Base-by-base conservation (phyloP, 2,329 filamentous ascomycete species). In the Talaromyces sp. region DNA sequence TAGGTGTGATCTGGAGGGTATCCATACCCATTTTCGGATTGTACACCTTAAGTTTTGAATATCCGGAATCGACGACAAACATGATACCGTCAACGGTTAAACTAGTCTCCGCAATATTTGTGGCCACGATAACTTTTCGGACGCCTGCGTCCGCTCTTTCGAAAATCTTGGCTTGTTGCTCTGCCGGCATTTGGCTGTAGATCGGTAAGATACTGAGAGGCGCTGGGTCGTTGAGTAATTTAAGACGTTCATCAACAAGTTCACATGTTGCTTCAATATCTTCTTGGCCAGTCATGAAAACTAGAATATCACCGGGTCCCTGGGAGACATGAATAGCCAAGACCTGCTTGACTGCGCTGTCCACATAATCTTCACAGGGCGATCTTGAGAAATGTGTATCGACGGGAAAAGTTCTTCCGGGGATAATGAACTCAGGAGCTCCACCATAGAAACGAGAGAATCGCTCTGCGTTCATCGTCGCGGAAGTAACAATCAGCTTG, bases 11-110 rank as follows among this genome's bases (percentile, higher is more conserved):
- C 67, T 97, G 94, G 13, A 99, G 83, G 0, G 93, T 97, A 67
- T 99, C 94, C 94, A 99, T 99, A 52, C 94, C 94, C 91, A 99
- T 97, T 48, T 92, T 89, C 5, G 94, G 92, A 66, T 99, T 99
- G 75, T 97, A 99, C 4, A 99, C 94, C 71, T 99, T 99, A 69
- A 97, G 84, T 72, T 99, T 99, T 2, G 91, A 96, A 72, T 93
- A 99, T 0, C 94, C 94, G 1, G 90, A 86, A 70, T 99, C 94
- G 4, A 99, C 94, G 19, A 99, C 94, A 66, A 96, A 99, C 88
- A 97, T 97, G 74, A 99, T 99, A 61, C 94, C 94, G 68, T 99
- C 94, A 5, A 99, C 94, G 0, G 94, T 99, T 76, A 99, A 79
- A 80, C 91, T 96, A 0, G 94, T 99, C 73, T 99, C 94, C 2